Conservation (phyloP, 139 green algal species). For the Pycnococcus provasolii region DNA sequence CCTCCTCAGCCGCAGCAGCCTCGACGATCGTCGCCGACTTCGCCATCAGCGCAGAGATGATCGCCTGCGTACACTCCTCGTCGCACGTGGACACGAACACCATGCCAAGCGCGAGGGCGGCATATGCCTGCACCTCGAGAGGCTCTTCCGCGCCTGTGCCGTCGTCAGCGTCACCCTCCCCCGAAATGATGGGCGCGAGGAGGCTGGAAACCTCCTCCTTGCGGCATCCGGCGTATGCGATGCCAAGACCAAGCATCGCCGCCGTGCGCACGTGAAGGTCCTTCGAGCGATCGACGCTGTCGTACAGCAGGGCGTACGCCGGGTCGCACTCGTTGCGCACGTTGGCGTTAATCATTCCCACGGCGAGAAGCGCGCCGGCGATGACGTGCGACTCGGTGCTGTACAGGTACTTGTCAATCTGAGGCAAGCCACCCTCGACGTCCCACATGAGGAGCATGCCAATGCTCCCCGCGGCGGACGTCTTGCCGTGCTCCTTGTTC, state of each 20-base stretch:
- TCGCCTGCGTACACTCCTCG: slow-evolving; percentile 58
- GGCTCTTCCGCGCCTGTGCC: slow-evolving; percentile 29
- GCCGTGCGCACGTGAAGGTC: slow-evolving; percentile 41
- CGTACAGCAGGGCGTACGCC: slow-evolving; percentile 86
- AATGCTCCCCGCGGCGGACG: slow-evolving; percentile 75
- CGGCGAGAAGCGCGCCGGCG: slow-evolving; percentile 80
- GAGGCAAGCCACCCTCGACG: slow-evolving; percentile 85
- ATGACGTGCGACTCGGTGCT: slow-evolving; percentile 57
- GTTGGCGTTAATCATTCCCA: slow-evolving; percentile 77
- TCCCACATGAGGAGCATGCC: slow-evolving; percentile 89
- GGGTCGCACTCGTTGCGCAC: slow-evolving; percentile 91
- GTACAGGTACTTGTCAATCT: slow-evolving; percentile 98
- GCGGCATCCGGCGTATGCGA: slow-evolving; percentile 87
- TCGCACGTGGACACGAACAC: slow-evolving; percentile 70
- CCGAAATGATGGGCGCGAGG: slow-evolving; percentile 47
- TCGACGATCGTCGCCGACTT: too few species aligned
- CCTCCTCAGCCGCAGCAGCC: too few species aligned
- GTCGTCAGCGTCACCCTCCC: slow-evolving; percentile 35
- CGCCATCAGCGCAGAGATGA: neutral
- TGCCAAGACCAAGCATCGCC: slow-evolving; percentile 86
- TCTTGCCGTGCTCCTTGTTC: slow-evolving; percentile 97
- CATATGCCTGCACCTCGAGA: slow-evolving; percentile 74
- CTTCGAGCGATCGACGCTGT: slow-evolving; percentile 62
- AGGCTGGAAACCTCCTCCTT: slow-evolving; percentile 58
- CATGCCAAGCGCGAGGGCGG: slow-evolving; percentile 79